Conservation (phyloP, 768 basidiomycete species). For the Boletus tomentosulus region DNA sequence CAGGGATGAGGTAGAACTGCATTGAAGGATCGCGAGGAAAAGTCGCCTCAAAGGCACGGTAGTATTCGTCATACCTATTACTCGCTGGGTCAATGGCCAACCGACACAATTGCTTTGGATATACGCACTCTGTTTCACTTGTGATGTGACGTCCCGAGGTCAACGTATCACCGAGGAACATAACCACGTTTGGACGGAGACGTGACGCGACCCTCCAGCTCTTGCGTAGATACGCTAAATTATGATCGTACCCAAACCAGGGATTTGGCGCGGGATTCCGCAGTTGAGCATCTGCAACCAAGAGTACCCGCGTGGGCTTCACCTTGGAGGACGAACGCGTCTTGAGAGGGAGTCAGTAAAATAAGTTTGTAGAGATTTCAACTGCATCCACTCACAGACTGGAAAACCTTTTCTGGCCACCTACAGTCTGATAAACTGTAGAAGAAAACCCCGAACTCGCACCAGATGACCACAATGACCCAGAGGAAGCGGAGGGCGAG, state of each 20-base stretch:
- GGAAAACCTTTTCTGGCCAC: slow-evolving; percentile 49
- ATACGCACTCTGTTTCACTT: slow-evolving; percentile 50
- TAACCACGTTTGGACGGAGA: slow-evolving; percentile 57
- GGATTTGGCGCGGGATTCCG: slow-evolving; percentile 30
- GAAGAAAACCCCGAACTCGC: slow-evolving; percentile 57
- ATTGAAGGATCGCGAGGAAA: slow-evolving; percentile 44
- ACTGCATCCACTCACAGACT: slow-evolving; percentile 20
- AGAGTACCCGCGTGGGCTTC: slow-evolving; percentile 52
- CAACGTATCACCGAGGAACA: slow-evolving; percentile 77
- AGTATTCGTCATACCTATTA: slow-evolving; percentile 58
- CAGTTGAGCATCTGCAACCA: slow-evolving; percentile 69
- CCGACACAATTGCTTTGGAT: slow-evolving; percentile 10
- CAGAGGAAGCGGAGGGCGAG: slow-evolving; percentile 48
- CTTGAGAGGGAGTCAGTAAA: slow-evolving; percentile 13
- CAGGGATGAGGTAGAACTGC: slow-evolving; percentile 58
- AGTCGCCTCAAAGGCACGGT: slow-evolving; percentile 55
- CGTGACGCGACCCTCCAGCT: slow-evolving; percentile 62
- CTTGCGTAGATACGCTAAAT: slow-evolving; percentile 58
- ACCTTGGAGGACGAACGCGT: slow-evolving; percentile 4
- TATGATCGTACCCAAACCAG: slow-evolving; percentile 44
- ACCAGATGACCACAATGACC: slow-evolving; percentile 59
- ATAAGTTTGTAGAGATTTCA: not conserved
- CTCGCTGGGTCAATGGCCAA: not conserved
- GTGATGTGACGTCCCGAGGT: slow-evolving; percentile 55
- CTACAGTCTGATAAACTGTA: slow-evolving; percentile 54